Conservation (phyloP, 2,329 filamentous ascomycete species). For the Uncinocarpus reesii region DNA sequence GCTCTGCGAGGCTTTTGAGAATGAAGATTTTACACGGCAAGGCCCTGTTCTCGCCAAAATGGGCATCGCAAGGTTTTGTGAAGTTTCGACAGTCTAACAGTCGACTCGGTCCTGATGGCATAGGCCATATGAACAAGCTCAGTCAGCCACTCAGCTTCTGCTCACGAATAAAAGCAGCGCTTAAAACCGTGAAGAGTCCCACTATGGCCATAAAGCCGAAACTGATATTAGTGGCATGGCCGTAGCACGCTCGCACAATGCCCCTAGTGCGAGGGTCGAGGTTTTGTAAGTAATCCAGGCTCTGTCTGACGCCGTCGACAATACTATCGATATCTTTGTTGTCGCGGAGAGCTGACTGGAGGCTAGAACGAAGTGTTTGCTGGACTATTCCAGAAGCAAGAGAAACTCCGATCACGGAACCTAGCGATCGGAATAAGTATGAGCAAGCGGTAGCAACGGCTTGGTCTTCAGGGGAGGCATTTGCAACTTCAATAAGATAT, state of each 20-base stretch:
- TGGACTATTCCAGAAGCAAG: slow-evolving; percentile 62
- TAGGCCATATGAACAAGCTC: too few species aligned
- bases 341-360: slow-evolving; percentile 45
- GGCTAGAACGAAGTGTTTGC: slow-evolving; percentile 50
- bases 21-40: too few species aligned
- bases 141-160: slow-evolving; percentile 40
- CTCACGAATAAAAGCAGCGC: slow-evolving; percentile 46
- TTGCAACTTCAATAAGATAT: slow-evolving; percentile 45
- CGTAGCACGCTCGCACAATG: slow-evolving; percentile 58
- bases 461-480: slow-evolving; percentile 55
- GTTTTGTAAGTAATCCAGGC: slow-evolving; percentile 56
- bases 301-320: slow-evolving; percentile 58
- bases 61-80: too few species aligned
- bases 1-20: too few species aligned
- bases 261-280: slow-evolving; percentile 51
- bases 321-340: slow-evolving; percentile 54
- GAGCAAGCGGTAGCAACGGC: slow-evolving; percentile 68
- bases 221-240: slow-evolving; percentile 44
- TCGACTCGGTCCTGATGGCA: too few species aligned
- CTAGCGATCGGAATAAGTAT: slow-evolving; percentile 69
- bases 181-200: slow-evolving; percentile 41
- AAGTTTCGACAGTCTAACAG: too few species aligned
- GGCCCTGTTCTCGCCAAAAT: too few species aligned
- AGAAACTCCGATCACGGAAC: slow-evolving; percentile 56
- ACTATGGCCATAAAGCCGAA: slow-evolving; percentile 43